Evolutionary conservation across 306 rosid species (phyloP), one percentile per base, ranked within the genome.

Genomic region (Abrus precatorius): DNA sequence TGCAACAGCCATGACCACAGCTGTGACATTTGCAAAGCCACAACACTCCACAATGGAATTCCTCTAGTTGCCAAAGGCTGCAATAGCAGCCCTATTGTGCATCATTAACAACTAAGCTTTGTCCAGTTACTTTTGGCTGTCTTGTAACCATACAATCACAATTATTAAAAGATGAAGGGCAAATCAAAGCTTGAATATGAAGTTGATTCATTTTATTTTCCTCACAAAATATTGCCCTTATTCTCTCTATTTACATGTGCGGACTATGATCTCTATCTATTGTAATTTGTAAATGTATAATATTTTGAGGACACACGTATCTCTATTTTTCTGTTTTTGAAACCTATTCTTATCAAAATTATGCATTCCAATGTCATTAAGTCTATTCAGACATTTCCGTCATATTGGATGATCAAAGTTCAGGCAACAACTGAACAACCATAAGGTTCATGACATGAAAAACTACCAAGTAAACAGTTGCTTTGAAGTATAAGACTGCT

Each of bases 371-470:
- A 3, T 61, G 27, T 41, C 48, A 75, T 20, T 60, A 8, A 47
- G 38, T 7, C 33, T 30, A 74, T 56, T 74, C 38, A 75, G 38
- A 45, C 48, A 75, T 47, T 48, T 47, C 43, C 60, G 13, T 13
- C 3, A 1, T 13, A 60, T 32, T n/a, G 20, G 9, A 73, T 41
- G 41, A 57, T 56, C 32, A 43, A 34, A 12, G 2, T 13, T 3
- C 53, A 55, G 61, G 61, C 30, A 20, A 20, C 20, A 20, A 20
- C 20, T 20, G 20, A 20, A 20, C 20, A 20, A 20, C 2, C 5
- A 27, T 10, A 54, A 11, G 0, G 33, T 57, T 40, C 13, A 30
- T 11, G 27, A n/a, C 79, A 30, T 3, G 56, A 11, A 73, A 73
- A 61, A 13, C 70, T 4, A 44, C 30, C 44, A 75, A 6, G 13